phyloP scores from a whole-genome alignment of 2,329 filamentous ascomycete genomes.

The Metarhizium album region DNA sequence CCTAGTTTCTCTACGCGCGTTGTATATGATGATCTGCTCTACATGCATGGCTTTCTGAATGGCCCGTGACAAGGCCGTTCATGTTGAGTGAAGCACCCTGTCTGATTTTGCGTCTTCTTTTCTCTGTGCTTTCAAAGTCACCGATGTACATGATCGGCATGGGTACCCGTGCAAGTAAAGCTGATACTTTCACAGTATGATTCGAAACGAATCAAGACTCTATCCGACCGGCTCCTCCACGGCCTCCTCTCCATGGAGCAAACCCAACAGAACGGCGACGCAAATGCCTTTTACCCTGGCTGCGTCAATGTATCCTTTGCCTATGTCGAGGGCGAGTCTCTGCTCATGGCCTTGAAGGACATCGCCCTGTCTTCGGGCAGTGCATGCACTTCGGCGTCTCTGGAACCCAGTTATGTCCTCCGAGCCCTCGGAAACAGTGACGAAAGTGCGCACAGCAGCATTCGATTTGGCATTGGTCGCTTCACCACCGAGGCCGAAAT shows the following conservation, averaged over 20 bases:
- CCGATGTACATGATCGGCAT: not conserved
- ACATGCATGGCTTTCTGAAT: conserved; percentile 89
- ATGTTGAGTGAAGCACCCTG: conserved; percentile 57
- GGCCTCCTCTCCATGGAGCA: conserved; percentile 86
- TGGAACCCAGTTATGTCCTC: conserved; percentile 94
- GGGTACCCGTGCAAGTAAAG: not conserved
- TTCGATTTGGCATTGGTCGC: conserved; percentile 91
- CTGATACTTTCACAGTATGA: conserved; percentile 62
- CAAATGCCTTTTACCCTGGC: conserved; percentile 77
- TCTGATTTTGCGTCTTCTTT: conserved; percentile 39
- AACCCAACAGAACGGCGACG: conserved; percentile 81
- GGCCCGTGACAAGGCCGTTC: conserved; percentile 46
- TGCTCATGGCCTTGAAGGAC: conserved; percentile 96
- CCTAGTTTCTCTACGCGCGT: conserved; percentile 8
- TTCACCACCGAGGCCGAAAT: conserved; percentile 95
- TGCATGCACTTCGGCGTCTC: conserved; percentile 90
- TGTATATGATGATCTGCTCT: conserved; percentile 65
- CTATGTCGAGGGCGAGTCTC: conserved; percentile 94
- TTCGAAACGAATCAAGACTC: conserved; percentile 65
- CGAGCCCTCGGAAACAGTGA: conserved; percentile 92
- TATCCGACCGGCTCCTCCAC: conserved; percentile 75
- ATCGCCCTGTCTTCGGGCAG: conserved; percentile 95
- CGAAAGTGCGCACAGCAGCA: conserved; percentile 95
- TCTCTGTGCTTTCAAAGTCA: not conserved
- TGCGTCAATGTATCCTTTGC: conserved; percentile 98